Evolutionary conservation across 495 filamentous ascomycete species (phyloP), one percentile per base, ranked within the genome.

Genomic region (Talaromyces stipitatus): DNA sequence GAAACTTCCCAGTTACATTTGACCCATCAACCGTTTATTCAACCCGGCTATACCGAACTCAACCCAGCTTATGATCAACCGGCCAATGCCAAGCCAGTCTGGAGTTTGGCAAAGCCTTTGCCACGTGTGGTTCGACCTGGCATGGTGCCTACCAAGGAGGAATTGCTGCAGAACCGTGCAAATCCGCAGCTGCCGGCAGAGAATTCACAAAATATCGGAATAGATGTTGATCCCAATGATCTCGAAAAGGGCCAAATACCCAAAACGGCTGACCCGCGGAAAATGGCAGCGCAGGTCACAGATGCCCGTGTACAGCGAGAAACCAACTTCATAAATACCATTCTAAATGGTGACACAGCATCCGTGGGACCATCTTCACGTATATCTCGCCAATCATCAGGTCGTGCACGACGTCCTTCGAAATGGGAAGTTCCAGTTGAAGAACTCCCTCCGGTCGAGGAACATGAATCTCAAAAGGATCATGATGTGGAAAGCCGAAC

Each of bases 41-140:
- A 75, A 16, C 73, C 74, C 0, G 71, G 66, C 0, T 81, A 80
- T 54, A 59, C 64, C 4, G 67, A 79, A 14, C 59, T 71, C 3
- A 80, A 82, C 55, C 76, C 77, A 1, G 66, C 65, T 24, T 76
- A 80, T 57, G 72, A 75, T 14, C 69, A 75, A 28, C 50, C 68
- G 0, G 57, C 60, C 26, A 73, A 73, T 28, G 60, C 64, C 8
- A 75, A 72, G 59, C 78, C 78, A 0, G 67, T 81, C 14, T 82
- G 72, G 68, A 72, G 72, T 64, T 58, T 81, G 45, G 74, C 76
- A 3, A 76, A 75, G 58, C 76, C 78, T 3, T 56, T 82, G 22
- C 80, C 77, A 3, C 74, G 71, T 57, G 71, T 76, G 12, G 70
- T 78, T 52, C 68, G 78, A 23, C 64, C 75, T 45, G 69, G 65